These are phyloP conservation scores for Puya raimondii DNA, from an alignment of 176 grass and related monocot species.

Conservation along the genomic window DNA sequence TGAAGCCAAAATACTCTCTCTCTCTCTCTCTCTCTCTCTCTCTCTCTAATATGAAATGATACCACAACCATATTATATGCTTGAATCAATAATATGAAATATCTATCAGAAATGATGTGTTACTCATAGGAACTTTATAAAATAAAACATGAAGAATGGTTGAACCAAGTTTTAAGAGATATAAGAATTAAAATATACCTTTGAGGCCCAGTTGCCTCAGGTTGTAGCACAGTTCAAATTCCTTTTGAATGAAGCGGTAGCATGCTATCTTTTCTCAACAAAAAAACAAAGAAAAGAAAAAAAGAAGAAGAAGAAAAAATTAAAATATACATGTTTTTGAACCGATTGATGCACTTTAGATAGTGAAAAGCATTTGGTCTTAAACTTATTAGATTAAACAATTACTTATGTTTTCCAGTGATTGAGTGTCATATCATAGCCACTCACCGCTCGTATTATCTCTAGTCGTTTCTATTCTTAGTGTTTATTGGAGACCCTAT, in stretches of 20 bases:
- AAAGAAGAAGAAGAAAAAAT: too few relatives aligned
- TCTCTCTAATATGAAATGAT: background rate
- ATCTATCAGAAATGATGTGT: too few relatives aligned
- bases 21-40: background rate
- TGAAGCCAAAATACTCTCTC: background rate
- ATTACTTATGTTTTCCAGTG: background rate
- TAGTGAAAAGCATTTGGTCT: background rate
- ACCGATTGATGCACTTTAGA: background rate
- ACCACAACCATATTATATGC: background rate
- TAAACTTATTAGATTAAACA: too few relatives aligned
- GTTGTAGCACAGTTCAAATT: too few relatives aligned
- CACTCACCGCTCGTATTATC: background rate
- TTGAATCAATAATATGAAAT: background rate
- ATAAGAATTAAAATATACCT: background rate
- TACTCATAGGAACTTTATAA: too few relatives aligned
- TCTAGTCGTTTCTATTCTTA: background rate
- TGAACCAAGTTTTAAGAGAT: background rate
- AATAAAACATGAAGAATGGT: background rate
- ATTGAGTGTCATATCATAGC: background rate
- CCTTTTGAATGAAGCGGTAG: too few relatives aligned
- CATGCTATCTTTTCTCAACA: too few relatives aligned
- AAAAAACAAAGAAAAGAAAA: too few relatives aligned
- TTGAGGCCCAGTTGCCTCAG: too few relatives aligned
- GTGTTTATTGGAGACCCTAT: background rate
- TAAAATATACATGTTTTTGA: too few relatives aligned